Evolutionary conservation across 129 eudicot species (phyloP).

Genomic region (Rutidosis leptorrhynchoides): DNA sequence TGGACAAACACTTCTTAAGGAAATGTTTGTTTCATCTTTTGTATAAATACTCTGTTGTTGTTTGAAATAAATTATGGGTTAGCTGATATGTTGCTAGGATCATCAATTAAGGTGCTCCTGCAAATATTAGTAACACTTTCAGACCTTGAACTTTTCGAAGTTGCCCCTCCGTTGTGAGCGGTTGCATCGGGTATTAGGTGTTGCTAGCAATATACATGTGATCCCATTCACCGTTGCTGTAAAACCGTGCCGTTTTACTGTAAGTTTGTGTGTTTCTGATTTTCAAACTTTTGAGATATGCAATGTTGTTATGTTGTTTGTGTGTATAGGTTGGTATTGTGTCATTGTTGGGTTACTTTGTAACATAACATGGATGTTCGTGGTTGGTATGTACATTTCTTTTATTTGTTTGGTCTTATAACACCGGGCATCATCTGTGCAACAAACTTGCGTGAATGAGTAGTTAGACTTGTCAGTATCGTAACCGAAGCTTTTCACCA

Average conservation of each 20-base stretch:
- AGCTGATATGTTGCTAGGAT: background rate
- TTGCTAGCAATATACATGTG: too few relatives aligned
- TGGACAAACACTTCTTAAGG: constrained; percentile 15
- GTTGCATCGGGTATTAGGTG: too few relatives aligned
- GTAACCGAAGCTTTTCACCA: too few relatives aligned
- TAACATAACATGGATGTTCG: background rate
- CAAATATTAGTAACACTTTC: too few relatives aligned
- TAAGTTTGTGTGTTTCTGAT: constrained; percentile 7
- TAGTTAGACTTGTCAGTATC: too few relatives aligned
- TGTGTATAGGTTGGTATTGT: background rate
- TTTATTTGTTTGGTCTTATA: too few relatives aligned
- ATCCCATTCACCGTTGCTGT: background rate
- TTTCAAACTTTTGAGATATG: constrained; percentile 23
- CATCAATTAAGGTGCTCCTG: background rate
- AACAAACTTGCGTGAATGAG: too few relatives aligned
- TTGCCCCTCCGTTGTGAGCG: too few relatives aligned
- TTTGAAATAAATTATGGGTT: constrained; percentile 10
- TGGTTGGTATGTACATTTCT: background rate
- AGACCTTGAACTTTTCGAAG: too few relatives aligned
- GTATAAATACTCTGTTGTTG: background rate
- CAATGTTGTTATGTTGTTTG: constrained; percentile 9
- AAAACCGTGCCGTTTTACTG: constrained; percentile 5
- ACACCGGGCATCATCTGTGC: too few relatives aligned
- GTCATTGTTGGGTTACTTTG: constrained; percentile 4
- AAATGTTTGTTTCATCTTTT: constrained; percentile 28